Evolutionary conservation across 2,329 filamentous ascomycete species (phyloP), one percentile per base, ranked within the genome.

Genomic region (Xylariomycetidae sp.): DNA sequence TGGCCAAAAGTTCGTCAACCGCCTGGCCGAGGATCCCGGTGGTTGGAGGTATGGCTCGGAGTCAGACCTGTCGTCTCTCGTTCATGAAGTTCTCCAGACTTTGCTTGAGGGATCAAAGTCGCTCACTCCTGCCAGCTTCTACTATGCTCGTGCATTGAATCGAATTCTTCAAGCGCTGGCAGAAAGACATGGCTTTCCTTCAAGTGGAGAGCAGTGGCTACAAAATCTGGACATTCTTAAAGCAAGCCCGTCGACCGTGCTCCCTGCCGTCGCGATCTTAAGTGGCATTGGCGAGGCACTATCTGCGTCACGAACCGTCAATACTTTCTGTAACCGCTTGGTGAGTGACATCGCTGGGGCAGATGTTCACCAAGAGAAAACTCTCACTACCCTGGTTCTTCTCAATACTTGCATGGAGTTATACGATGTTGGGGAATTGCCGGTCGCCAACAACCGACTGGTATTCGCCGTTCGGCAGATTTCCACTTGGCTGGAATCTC

Each of bases 391-490:
- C 0, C 56, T 83, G 3, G 66, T 74, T 3, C 59, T 82, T 2
- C 58, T 82, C 4, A 72, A 78, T 13, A 59, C 71, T 6, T 70
- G 65, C 36, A 56, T 74, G 37, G 56, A 62, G 7, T 56, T 78
- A 11, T 82, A 77, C 40, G 66, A 71, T 16, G 30, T 56, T 0
- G 72, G 66, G 3, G 61, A 70, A 40, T 43, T 80, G 6, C 77
- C 77, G 1, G 70, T 80, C 1, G 70, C 74, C 2, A 75, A 72
- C 27, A 80, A 89, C 49, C 75, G 88, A 16, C 61, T 92, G 3
- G 78, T 95, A 1, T 92, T 95, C 61, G 80, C 90, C 7, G 77
- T 90, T 26, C 86, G 85, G 52, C 82, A 89, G 42, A 70, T 95
- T 6, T 73, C 85, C 0, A 73, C 77, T 7, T 89, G 85, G 77